Base-by-base conservation (phyloP, 2,329 filamentous ascomycete species). In the Cercospora citrullina region DNA sequence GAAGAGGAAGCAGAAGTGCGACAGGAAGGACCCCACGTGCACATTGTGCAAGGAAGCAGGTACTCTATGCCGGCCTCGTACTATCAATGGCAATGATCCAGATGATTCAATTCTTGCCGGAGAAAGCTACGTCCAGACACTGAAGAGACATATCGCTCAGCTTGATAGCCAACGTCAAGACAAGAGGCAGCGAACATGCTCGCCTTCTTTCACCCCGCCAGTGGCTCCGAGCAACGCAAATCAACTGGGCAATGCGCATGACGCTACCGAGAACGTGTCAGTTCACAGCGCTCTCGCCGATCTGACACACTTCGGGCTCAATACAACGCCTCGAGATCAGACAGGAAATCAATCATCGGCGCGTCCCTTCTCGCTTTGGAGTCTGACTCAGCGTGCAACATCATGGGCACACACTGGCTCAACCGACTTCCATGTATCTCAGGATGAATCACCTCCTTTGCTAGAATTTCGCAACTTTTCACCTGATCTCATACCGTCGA, bases 1-100 rank as follows among this genome's bases (percentile, higher is more conserved):
- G 58, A 66, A 36, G 48, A 59, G 59, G 23, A 66, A 66, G 59
- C 64, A 66, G 42, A 62, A 63, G 33, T 65, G 63, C 28, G 63
- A 65, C 30, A 53, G 63, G 23, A 23, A 59, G 39, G 33, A 28
- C 21, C 63, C 63, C 26, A 57, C 30, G 10, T 64, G 62, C 31
- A 45, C 53, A 26, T 16, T 51, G 5, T 62, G 58, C 58, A 31
- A 45, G n/a, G 39, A 66, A 57, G 59, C 58, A 23, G 58, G 45
- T 6, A 39, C 45, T n/a, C 21, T 4, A 55, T 63, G 64, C 26
- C 26, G 30, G 30, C 58, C 30, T 45, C 30, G 64, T 9, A 62
- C 59, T 23, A 21, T 59, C 16, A 39, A 23, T 42, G n/a, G 18
- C 53, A 39, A 26, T 18, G 33, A 61, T 3, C 6, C 31, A n/a